Evolutionary conservation across 441 rosid species (phyloP), one percentile per base, ranked within the genome.

Genomic region (Sinapis alba): DNA sequence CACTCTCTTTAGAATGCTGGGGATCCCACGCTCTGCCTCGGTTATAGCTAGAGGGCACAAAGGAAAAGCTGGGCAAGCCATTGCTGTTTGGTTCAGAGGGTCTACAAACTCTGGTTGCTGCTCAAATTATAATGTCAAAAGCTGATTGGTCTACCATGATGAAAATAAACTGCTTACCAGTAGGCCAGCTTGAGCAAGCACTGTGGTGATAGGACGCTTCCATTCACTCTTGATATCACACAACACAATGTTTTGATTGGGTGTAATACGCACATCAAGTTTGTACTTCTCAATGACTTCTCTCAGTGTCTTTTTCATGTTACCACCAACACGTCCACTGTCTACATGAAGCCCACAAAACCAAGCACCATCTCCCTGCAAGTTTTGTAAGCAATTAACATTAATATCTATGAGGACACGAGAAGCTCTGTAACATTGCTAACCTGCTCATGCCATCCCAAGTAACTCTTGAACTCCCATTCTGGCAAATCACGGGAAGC

Each of bases 391-490:
- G 36, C n/a, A 47, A 23, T 34, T 36, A 21, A 65, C 41, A 62
- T 8, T 32, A 11, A 36, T 11, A 58, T 15, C 16, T 30, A 3
- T 13, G 38, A 16, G 24, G 63, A 69, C 20, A 59, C 16, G 19
- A 69, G 41, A 58, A 57, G 65, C 65, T 69, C 41, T 43, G 56
- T 23, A 59, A 59, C 0, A 74, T 19, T 66, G 59, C 53, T 23
- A 53, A 93, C 98, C 98, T 93, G 97, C 77, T 87, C 91, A 71
- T 93, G 96, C 98, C 98, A 93, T 84, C 98, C 98, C 85, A 91
- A 82, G 83, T 87, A 83, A 85, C 96, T 89, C 82, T 88, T 88
- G 76, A 93, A 93, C 81, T 93, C 93, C 98, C 98, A 93, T 79
- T 91, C 87, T 19, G 97, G 98, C 79, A 93, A 80, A 69, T 86